Evolutionary conservation across 768 basidiomycete genomes (phyloP).

Genomic region (Leccinellum luteum): DNA sequence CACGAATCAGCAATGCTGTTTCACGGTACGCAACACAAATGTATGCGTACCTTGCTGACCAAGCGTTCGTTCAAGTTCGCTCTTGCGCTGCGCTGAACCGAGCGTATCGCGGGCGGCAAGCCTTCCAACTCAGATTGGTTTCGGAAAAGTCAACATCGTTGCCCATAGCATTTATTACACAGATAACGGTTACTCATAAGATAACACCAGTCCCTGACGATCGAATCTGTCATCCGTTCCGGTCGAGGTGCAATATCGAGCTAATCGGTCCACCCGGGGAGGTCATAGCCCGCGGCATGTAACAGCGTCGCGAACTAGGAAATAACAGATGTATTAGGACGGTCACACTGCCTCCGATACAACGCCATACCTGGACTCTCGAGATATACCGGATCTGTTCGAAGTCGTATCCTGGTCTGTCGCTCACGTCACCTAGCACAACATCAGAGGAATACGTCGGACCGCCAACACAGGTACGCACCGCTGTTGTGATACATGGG

Average conservation of each 20-base stretch:
- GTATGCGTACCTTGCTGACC: background rate
- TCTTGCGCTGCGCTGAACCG: background rate
- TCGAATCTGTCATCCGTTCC: no score
- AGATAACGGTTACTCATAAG: background rate
- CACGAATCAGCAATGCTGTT: background rate
- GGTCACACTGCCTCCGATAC: background rate
- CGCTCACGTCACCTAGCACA: constrained; percentile 65
- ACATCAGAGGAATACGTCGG: background rate
- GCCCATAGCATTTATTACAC: background rate
- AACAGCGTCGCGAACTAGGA: constrained; percentile 67
- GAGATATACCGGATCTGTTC: constrained; percentile 80
- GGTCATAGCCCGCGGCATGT: constrained; percentile 63
- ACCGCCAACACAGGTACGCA: constrained; percentile 26
- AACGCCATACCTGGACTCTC: constrained; percentile 70
- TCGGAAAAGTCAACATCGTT: background rate
- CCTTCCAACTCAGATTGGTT: background rate
- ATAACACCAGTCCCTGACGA: background rate
- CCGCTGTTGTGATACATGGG: constrained; percentile 89
- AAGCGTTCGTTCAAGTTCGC: background rate
- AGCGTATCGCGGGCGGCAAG: background rate
- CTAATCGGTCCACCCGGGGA: constrained; percentile 13
- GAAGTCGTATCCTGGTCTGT: constrained; percentile 79
- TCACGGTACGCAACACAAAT: background rate
- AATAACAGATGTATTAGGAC: background rate
- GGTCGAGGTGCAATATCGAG: background rate